These are phyloP conservation scores for Pichia sp. DNA, from an alignment of 1,139 yeast genomes.

Conservation along the genomic window DNA sequence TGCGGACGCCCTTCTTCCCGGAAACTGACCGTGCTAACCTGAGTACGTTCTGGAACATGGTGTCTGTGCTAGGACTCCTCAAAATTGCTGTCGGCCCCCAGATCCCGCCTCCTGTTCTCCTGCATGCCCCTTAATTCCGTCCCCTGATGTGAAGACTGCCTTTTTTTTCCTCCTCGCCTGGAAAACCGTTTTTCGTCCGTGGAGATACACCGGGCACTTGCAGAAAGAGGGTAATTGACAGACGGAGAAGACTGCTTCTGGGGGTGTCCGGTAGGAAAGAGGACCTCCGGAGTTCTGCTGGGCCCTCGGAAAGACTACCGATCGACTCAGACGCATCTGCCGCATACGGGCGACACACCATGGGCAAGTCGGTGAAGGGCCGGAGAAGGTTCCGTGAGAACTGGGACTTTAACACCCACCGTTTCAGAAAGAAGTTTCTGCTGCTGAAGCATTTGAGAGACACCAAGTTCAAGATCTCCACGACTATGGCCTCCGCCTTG, in stretches of 20 bases:
- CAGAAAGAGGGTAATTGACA: neutral
- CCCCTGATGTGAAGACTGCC: neutral
- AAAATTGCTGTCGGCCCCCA: too few species aligned
- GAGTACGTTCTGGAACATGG: neutral
- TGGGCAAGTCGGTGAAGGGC: constrained; percentile 2
- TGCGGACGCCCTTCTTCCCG: neutral
- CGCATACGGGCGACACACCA: neutral
- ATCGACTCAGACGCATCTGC: neutral
- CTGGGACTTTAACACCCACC: constrained; percentile 4
- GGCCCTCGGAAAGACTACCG: neutral
- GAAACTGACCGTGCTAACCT: neutral
- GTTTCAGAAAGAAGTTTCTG: constrained; percentile 1
- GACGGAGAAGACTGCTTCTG: too few species aligned
- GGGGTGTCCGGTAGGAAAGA: too few species aligned
- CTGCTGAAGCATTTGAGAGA: constrained; percentile 7
- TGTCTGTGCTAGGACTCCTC: too few species aligned
- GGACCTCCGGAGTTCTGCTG: neutral
- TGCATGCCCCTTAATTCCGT: neutral
- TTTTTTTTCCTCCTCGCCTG: neutral
- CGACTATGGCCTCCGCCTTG: constrained; percentile 1
- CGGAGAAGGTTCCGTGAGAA: neutral
- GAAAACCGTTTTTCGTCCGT: neutral
- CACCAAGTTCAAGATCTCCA: constrained; percentile 2
- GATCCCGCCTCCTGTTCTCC: too few species aligned
- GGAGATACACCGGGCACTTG: neutral